phyloP scores from a whole-genome alignment of 2,329 filamentous ascomycete genomes.

The Aspergillus uvarum region DNA sequence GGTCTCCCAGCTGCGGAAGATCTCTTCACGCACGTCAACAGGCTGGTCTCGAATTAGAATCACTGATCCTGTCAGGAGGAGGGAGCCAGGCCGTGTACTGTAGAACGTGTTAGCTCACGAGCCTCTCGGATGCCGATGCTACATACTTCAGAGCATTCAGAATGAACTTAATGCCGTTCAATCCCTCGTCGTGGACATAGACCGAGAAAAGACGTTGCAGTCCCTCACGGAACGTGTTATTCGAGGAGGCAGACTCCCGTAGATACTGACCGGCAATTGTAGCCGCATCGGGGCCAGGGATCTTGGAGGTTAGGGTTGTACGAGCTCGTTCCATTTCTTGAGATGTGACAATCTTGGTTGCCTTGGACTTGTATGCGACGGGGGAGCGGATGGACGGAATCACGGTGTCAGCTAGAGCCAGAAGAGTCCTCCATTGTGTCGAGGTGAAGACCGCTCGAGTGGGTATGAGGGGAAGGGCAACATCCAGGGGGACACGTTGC shows the following conservation, averaged over 20 bases:
- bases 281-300: slow-evolving; percentile 34
- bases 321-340: slow-evolving; percentile 45
- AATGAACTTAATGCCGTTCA: slow-evolving; percentile 52
- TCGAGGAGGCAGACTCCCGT: slow-evolving; percentile 48
- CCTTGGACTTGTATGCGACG: slow-evolving; percentile 32
- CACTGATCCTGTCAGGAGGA: slow-evolving; percentile 58
- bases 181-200: slow-evolving; percentile 50
- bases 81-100: slow-evolving; percentile 56
- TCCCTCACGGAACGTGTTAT: slow-evolving; percentile 51
- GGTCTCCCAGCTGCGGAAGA: slow-evolving; percentile 54
- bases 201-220: slow-evolving; percentile 50
- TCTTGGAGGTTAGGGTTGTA: slow-evolving; percentile 25
- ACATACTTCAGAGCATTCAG: slow-evolving; percentile 55
- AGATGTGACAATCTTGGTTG: slow-evolving; percentile 40
- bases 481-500: slow-evolving; percentile 36
- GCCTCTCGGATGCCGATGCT: background rate
- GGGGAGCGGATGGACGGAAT: slow-evolving; percentile 53
- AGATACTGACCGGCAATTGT: slow-evolving; percentile 48
- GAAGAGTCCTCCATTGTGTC: slow-evolving; percentile 59
- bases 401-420: slow-evolving; percentile 58
- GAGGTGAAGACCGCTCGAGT: slow-evolving; percentile 53
- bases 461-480: slow-evolving; percentile 49
- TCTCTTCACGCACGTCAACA: slow-evolving; percentile 53
- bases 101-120: background rate
- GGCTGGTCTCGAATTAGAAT: slow-evolving; percentile 57